Base-by-base conservation (phyloP, 106 monocot species). In the Phalaenopsis equestris region DNA sequence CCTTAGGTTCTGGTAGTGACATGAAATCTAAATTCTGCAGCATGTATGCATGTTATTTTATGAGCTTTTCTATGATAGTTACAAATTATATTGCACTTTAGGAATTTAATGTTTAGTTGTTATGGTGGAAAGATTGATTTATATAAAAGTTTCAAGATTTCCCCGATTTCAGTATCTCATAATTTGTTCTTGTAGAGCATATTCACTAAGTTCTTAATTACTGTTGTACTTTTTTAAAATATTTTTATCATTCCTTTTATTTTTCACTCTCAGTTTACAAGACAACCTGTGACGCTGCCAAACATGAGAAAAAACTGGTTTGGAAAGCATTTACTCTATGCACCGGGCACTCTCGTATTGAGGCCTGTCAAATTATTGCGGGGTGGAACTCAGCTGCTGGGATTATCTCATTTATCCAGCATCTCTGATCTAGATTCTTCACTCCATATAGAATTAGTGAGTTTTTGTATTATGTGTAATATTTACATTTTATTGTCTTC, bases 401-500 rank as follows among this genome's bases (percentile, higher is more conserved):
- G 85, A 49, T 77, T 86, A 18, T 82, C 83, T 45, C 88, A 81
- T 72, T 81, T 91, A 55, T 93, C 93, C 46, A 93, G 80, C 39
- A 86, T 87, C 75, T 67, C 95, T 67, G 81, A 68, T 78, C 72
- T 83, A 75, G 79, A 91, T 38, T 88, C 96, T 14, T 85, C 89
- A 8, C 75, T 97, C 75, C 89, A 94, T 79, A 93, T 96, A 75
- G 93, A 93, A 81, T 80, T 93, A 83, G 96, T 93, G 24, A 93
- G 82, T 30, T 76, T 48, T 30, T 7, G 7, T 65, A 65, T 65
- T 65, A 24, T 65, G 6, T 65, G 6, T 65, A 23, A 6, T 23
- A 65, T 65, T 65, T 8, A 65, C 52, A 65, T 65, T 65, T 23
- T 64, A n/a, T 64, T 65, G 8, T 65, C 64, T 65, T 65, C 52